These are phyloP conservation scores for Trichoderma gracile DNA, from an alignment of 2,329 filamentous ascomycete species.

Conservation along the genomic window DNA sequence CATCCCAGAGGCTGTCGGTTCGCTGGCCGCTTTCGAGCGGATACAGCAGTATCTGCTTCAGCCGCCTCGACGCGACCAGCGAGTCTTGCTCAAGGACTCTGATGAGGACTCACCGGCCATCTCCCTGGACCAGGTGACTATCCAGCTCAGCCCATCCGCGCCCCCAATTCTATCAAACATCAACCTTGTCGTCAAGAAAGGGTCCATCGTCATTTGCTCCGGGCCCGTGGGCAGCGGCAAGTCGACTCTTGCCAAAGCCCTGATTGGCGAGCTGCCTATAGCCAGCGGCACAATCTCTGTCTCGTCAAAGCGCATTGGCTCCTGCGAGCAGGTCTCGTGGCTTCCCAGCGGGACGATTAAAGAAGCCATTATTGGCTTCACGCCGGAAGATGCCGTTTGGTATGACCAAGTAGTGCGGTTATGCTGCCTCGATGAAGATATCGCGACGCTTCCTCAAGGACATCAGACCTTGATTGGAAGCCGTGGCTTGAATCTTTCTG, in stretches of 20 bases:
- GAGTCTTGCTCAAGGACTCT: too few relatives aligned
- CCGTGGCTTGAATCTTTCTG: background rate
- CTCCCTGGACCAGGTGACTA: too few relatives aligned
- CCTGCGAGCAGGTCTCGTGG: constrained; percentile 11
- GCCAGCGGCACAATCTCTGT: background rate
- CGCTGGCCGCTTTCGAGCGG: too few relatives aligned
- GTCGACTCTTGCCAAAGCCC: background rate
- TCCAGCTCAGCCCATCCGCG: too few relatives aligned
- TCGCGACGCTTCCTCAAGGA: background rate
- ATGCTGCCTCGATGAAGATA: background rate
- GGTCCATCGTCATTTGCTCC: background rate
- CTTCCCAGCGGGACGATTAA: background rate
- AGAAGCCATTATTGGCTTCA: background rate
- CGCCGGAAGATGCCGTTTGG: constrained; percentile 1
- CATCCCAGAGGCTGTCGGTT: constrained; percentile 8
- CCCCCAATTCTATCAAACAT: background rate
- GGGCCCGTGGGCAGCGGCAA: constrained; percentile 13
- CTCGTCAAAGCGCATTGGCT: background rate
- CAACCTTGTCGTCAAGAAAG: background rate
- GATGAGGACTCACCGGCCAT: too few relatives aligned
- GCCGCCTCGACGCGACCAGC: too few relatives aligned
- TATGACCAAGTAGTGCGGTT: background rate
- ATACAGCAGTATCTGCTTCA: too few relatives aligned
- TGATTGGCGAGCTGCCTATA: constrained; percentile 1
- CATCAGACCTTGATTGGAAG: background rate